Evolutionary conservation across 805 yeast genomes (phyloP), one percentile per base, ranked within the genome.

Genomic region (Teunomyces stri): DNA sequence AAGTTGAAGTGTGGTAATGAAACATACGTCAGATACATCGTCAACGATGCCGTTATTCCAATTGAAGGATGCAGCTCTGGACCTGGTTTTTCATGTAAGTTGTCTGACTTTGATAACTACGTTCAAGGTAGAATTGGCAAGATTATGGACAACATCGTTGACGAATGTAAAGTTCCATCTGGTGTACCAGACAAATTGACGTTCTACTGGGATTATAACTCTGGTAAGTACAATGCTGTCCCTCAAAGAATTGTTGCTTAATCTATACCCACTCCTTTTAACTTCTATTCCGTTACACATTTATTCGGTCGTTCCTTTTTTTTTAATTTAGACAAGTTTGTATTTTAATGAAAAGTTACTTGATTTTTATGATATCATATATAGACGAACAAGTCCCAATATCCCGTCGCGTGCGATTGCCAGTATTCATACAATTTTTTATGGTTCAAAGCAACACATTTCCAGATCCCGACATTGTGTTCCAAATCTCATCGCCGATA

Each of bases 131-230:
- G 44, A 42, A 30, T 49, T 11, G 47, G 47, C 2, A 39, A 30
- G n/a, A 48, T 57, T 13, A 21, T 37, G 13, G 29, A 20, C 27
- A 37, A 37, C 37, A 72, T 62, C 51, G 55, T 51, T 33, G 49
- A 56, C 18, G 67, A 67, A 21, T 74, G 78, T 54, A 59, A 59
- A 16, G 52, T 59, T 27, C 43, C 45, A 36, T 48, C 53, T 22
- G 45, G 47, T 25, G 59, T 45, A 3, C 69, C 74, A 10, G 46
- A 54, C 18, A 49, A 56, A 15, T 56, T 72, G 30, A 60, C 74
- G 2, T 72, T 72, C 57, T 71, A 64, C 59, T 73, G 78, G 78
- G 75, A 72, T 54, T 73, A 59, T 52, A 50, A 50, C 42, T 48
- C 43, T 37, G 58, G 27, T 29, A 48, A 51, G 43, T 61, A 61